Evolutionary conservation across 2,329 filamentous ascomycete genomes (phyloP), one percentile per base, ranked within the genome.

Genomic region (Fusarium denticulatum): DNA sequence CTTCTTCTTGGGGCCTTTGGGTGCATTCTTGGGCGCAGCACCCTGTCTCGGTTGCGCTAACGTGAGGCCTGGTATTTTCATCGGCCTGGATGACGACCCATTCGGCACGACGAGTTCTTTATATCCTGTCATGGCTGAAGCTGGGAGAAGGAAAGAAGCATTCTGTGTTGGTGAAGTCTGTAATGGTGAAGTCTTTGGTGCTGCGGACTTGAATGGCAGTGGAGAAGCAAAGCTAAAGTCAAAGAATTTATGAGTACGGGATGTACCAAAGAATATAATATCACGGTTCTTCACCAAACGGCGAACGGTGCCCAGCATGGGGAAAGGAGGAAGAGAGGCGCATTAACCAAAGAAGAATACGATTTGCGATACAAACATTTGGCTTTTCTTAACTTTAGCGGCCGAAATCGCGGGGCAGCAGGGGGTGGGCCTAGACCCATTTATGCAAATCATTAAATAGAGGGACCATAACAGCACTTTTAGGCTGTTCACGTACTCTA

Each of bases 31-130:
- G 15, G 40, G 60, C 30, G 63, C 40, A 13, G 32, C 24, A 8
- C 22, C 26, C 40, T 45, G 20, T 28, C 71, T 49, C 30, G 52
- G 24, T 20, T 75, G 70, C 13, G 43, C 63, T 14, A 75, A 40
- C 8, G 72, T 75, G 37, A 75, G 73, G 15, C 73, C 73, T 3
- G 73, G 73, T 71, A 75, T 75, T n/a, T 47, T 52, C 24, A 68
- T 53, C 3, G 55, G 39, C 20, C 32, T 37, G 30, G 37, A 30
- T 16, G 40, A 26, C 4, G 40, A 22, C 24, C 61, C 39, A 36
- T 50, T 40, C 20, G 60, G 34, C 16, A 43, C 26, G 26, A 14
- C 16, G 3, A 40, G 40, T 11, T 53, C 42, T 46, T 57, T 24
- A 16, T 75, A 73, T 58, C 40, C 55, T 50, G 60, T 71, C 64